These are phyloP conservation scores for Chaetoscypha palmicola DNA, from an alignment of 2,329 filamentous ascomycete genomes.

Conservation along the genomic window DNA sequence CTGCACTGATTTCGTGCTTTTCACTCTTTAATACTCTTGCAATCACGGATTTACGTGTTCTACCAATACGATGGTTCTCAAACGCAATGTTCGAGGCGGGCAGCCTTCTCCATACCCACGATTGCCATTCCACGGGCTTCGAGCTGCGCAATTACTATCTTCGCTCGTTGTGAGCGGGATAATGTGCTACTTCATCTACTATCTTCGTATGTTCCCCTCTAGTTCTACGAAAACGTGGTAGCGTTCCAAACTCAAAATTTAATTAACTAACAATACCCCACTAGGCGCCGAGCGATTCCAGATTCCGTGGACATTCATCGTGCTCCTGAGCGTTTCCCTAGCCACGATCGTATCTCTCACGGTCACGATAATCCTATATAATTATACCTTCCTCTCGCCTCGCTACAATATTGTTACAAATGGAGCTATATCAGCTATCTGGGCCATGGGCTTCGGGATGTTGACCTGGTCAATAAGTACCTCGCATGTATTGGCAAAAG, in stretches of 20 bases:
- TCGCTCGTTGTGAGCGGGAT: slow-evolving; percentile 23
- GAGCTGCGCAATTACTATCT: slow-evolving; percentile 22
- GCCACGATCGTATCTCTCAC: slow-evolving; percentile 19
- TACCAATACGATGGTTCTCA: slow-evolving; percentile 15
- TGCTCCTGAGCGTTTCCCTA: slow-evolving; percentile 22
- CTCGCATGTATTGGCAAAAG: slow-evolving; percentile 21
- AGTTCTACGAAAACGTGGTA: background rate
- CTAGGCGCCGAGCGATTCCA: slow-evolving; percentile 14
- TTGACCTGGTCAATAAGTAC: slow-evolving; percentile 24
- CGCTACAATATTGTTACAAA: slow-evolving; percentile 26
- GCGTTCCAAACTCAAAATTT: background rate
- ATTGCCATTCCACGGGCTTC: slow-evolving; percentile 24
- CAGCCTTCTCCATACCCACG: slow-evolving; percentile 27
- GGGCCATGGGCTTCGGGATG: slow-evolving; percentile 24
- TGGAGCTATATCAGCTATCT: slow-evolving; percentile 18
- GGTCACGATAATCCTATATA: slow-evolving; percentile 27
- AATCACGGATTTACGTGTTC: too few species aligned
- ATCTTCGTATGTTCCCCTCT: slow-evolving; percentile 21
- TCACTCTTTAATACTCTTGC: too few species aligned
- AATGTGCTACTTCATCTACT: slow-evolving; percentile 28
- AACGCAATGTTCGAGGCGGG: slow-evolving; percentile 25
- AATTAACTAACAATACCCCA: background rate
- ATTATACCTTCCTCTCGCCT: slow-evolving; percentile 27
- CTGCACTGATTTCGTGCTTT: too few species aligned
- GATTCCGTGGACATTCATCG: slow-evolving; percentile 28